Evolutionary conservation across 768 basidiomycete genomes (phyloP), one percentile per base, ranked within the genome.

Genomic region (Russula olivacea): DNA sequence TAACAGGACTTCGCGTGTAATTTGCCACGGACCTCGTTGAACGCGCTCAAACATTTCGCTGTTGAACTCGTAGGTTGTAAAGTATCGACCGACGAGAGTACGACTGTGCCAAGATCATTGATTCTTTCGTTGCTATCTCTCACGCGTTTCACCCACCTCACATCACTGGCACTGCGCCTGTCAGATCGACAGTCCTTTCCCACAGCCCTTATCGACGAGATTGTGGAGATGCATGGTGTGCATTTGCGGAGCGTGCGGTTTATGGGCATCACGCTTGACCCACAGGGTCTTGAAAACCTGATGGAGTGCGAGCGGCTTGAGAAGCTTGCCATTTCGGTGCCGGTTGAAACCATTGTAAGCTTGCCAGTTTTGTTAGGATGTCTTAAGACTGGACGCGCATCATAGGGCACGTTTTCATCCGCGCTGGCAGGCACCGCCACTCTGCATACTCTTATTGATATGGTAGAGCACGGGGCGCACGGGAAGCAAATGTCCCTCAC

Each of bases 1-100:
- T 59, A 7, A 19, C 28, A 40, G 62, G 41, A 59, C 59, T n/a
- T 64, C 74, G 8, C 21, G 17, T 61, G 74, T 25, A 40, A 64
- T 61, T 56, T 63, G 15, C 70, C 75, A n/a, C 70, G 73, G 17
- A 71, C 76, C 17, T 66, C 75, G 17, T 73, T 82, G 5, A 74
- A 75, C 1, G 69, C 74, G 38, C 75, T 89, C 0, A 76, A 73
- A 0, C 77, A 84, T 68, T 75, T 89, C 0, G 75, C 83, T 3
- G 63, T 88, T 41, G 84, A 87, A 66, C 71, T 79, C 0, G 80
- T 80, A 53, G 74, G 70, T 47, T 69, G 69, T 19, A 49, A 74
- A 65, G 47, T 67, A 62, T 71, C 71, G 3, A 57, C 69, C 21
- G 53, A 64, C 19, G 6, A 30, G 47, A 41, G 19, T 28, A 21